phyloP scores from a whole-genome alignment of 2,329 filamentous ascomycete species.

The Penicillium glabrum region DNA sequence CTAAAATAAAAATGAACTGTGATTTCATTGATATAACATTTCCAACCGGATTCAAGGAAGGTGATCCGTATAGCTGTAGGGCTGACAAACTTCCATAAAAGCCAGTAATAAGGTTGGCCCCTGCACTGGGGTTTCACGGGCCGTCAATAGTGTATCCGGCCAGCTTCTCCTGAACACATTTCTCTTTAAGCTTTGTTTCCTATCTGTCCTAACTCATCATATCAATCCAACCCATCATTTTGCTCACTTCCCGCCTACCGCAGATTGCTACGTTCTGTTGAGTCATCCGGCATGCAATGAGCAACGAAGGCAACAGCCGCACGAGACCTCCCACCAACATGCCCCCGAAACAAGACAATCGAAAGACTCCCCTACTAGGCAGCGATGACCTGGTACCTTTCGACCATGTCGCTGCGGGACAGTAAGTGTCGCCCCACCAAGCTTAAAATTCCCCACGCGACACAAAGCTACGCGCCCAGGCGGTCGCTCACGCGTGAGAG shows the following conservation, averaged over 20 bases:
- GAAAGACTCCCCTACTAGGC: constrained; percentile 36
- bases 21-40: too few relatives aligned
- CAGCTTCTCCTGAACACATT: neutral
- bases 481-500: neutral
- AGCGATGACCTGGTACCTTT: constrained; percentile 45
- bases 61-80: neutral
- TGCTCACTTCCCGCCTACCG: too few relatives aligned
- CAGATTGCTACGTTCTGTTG: neutral
- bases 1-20: too few relatives aligned
- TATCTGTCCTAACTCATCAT: neutral
- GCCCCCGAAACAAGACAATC: constrained; percentile 33
- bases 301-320: neutral
- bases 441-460: constrained; percentile 6
- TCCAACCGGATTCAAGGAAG: neutral
- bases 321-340: constrained; percentile 23
- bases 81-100: neutral
- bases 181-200: neutral
- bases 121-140: constrained; percentile 4
- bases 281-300: constrained; percentile 15
- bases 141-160: constrained; percentile 1
- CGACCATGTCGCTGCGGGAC: constrained; percentile 48
- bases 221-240: neutral
- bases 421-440: constrained; percentile 42
- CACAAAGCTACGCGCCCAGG: neutral
- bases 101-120: constrained; percentile 4